A percentile compares a stretch with the other conserved stretches of the same genome.
These are phyloP conservation scores for Leccinum subspadiceum DNA, from an alignment of 1,284 basidiomycete species.

Conservation along the genomic window DNA sequence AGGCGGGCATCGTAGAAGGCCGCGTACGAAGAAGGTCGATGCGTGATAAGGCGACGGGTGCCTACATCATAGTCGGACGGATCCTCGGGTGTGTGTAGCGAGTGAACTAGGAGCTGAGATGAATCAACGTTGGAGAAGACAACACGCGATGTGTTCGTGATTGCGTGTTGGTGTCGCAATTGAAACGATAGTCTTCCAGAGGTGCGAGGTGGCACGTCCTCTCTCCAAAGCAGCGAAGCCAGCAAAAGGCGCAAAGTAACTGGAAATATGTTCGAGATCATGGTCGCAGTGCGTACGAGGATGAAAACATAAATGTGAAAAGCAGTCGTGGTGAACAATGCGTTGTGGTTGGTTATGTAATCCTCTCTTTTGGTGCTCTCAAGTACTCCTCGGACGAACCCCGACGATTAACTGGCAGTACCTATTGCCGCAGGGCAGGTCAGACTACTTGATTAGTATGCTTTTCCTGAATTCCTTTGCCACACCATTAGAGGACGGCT, in stretches of 20 bases:
- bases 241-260: slow-evolving; percentile 27
- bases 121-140: slow-evolving; percentile 52
- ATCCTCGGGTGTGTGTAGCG: slow-evolving; percentile 24
- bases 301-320: slow-evolving; percentile 1
- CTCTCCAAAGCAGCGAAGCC: slow-evolving; percentile 24
- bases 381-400: not conserved
- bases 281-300: not conserved
- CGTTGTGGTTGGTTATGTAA: not conserved
- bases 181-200: slow-evolving; percentile 49
- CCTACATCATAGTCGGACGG: slow-evolving; percentile 38
- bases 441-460: not conserved
- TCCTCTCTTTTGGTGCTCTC: not conserved
- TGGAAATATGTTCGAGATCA: slow-evolving; percentile 26
- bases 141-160: slow-evolving; percentile 48
- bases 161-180: slow-evolving; percentile 61
- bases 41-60: slow-evolving; percentile 37
- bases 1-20: slow-evolving; percentile 49
- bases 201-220: slow-evolving; percentile 11
- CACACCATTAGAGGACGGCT: not conserved
- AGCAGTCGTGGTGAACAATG: not conserved
- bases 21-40: slow-evolving; percentile 45
- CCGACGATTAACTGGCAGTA: not conserved
- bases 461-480: not conserved
- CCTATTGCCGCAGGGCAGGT: not conserved
- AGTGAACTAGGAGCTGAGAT: slow-evolving; percentile 25